Percentiles rank a stretch among this genome's conserved stretches.
These are phyloP conservation scores for Stramenopiles sp. DNA, from an alignment of 352 stramenopile species.

Conservation along the genomic window DNA sequence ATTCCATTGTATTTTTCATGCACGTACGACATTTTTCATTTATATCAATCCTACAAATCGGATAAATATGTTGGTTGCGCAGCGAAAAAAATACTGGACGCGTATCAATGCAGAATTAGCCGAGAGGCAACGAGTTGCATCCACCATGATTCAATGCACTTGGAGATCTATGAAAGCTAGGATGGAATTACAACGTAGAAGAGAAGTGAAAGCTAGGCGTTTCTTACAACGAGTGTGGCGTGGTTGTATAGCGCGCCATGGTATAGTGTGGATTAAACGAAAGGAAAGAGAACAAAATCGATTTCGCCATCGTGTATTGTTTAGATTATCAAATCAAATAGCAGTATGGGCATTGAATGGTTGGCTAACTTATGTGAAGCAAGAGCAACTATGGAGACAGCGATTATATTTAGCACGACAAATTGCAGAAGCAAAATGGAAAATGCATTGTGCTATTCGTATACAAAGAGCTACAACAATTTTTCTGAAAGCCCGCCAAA, in stretches of 20 bases:
- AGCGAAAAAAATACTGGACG: slow-evolving; percentile 3
- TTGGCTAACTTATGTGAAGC: not conserved
- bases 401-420: not conserved
- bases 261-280: not conserved
- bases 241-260: not conserved
- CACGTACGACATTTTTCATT: not conserved
- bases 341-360: slow-evolving; percentile 2
- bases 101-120: not conserved
- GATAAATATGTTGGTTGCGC: not conserved
- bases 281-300: slow-evolving; percentile 3
- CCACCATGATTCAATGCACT: not conserved
- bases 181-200: not conserved
- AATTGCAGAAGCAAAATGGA: slow-evolving; percentile 5
- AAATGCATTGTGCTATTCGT: not conserved
- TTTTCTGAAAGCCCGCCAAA: not conserved
- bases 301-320: slow-evolving; percentile 1
- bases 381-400: slow-evolving; percentile 3
- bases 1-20: not conserved
- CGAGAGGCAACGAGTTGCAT: not conserved
- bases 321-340: not conserved
- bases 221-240: slow-evolving; percentile 1
- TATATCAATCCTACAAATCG: not conserved
- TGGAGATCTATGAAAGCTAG: not conserved
- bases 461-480: not conserved
- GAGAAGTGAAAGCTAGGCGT: not conserved